Evolutionary conservation across 2,329 filamentous ascomycete genomes (phyloP), one percentile per base, ranked within the genome.

Genomic region (Ceratocystis cacaofunesta): DNA sequence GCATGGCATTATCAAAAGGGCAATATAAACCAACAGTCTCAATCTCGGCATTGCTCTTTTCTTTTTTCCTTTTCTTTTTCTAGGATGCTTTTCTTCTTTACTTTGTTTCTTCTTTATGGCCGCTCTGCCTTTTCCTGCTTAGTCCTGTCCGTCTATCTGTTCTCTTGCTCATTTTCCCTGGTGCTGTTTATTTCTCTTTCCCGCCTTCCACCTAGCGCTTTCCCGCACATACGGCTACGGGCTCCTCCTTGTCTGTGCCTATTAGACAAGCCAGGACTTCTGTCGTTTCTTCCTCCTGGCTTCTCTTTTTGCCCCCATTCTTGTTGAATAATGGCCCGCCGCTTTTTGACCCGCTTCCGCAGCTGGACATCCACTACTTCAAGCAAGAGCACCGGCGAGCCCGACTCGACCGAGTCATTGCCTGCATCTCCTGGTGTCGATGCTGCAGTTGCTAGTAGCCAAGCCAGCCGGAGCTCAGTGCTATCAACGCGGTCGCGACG

Each of bases 341-440:
- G 60, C 19, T 46, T 62, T 36, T 22, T 62, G 36, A 62, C 60
- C n/a, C 36, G 60, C 36, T 57, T 66, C 8, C 61, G 61, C 25
- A 66, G 65, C 52, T 66, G 65, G 65, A 63, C 65, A 25, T 66
- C 60, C 3, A 30, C 52, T 17, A 66, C 50, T 12, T 60, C 60
- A 15, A 44, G 30, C 61, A 44, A 30, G 48, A 61, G 58, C 48
- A 46, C 15, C 22, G 60, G 48, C 32, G 65, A 66, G 8, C 48
- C 22, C 12, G 65, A 66, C 6, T 25, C 61, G n/a, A 43, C 36
- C 28, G 25, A 17, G 48, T 28, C 36, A 48, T 28, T 22, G 43
- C 57, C 64, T 43, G 25, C 57, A n/a, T 41, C 57, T 12, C 55
- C 57, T 2, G 55, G 30, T 25, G 48, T 19, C 43, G 57, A 50